phyloP scores from a whole-genome alignment of 2,329 filamentous ascomycete genomes.

The Colletotrichum trifolii region DNA sequence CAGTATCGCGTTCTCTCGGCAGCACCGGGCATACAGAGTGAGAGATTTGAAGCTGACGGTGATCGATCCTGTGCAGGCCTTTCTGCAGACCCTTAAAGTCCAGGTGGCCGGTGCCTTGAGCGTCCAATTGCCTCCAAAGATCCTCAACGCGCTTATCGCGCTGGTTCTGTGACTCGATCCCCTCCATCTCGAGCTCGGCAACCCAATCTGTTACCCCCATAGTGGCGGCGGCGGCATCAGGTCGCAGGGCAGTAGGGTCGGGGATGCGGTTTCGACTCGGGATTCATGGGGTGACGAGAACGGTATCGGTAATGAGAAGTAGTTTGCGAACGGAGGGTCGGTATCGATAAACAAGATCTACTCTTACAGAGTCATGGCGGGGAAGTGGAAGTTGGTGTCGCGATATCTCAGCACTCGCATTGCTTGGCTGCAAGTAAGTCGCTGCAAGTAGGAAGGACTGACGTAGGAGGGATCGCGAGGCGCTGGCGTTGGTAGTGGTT shows the following conservation, averaged over 20 bases:
- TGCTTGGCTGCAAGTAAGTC: too few relatives aligned
- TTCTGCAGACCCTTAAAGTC: slow-evolving; percentile 87
- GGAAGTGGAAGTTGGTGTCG: slow-evolving; percentile 23
- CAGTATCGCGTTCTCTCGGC: slow-evolving; percentile 17
- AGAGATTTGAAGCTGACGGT: slow-evolving; percentile 69
- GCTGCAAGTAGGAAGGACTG: slow-evolving; percentile 35
- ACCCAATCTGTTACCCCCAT: slow-evolving; percentile 63
- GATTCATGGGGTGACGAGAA: slow-evolving; percentile 36
- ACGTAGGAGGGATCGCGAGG: slow-evolving; percentile 36
- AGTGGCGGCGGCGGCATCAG: slow-evolving; percentile 39
- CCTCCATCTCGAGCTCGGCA: slow-evolving; percentile 68
- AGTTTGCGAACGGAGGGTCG: slow-evolving; percentile 1
- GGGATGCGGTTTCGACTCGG: slow-evolving; percentile 45
- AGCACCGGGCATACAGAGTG: not conserved
- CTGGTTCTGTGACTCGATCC: slow-evolving; percentile 80
- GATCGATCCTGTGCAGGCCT: slow-evolving; percentile 88
- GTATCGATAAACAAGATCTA: not conserved
- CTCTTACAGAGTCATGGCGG: slow-evolving; percentile 33
- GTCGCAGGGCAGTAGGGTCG: slow-evolving; percentile 37
- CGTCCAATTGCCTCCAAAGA: slow-evolving; percentile 87
- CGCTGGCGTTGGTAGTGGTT: not conserved
- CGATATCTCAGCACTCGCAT: slow-evolving; percentile 28
- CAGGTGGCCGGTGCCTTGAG: slow-evolving; percentile 79
- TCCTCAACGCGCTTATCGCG: slow-evolving; percentile 84
- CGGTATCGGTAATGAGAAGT: not conserved